phyloP scores from a whole-genome alignment of 371 early-diverging fungal species.

The Zychaea mexicana region DNA sequence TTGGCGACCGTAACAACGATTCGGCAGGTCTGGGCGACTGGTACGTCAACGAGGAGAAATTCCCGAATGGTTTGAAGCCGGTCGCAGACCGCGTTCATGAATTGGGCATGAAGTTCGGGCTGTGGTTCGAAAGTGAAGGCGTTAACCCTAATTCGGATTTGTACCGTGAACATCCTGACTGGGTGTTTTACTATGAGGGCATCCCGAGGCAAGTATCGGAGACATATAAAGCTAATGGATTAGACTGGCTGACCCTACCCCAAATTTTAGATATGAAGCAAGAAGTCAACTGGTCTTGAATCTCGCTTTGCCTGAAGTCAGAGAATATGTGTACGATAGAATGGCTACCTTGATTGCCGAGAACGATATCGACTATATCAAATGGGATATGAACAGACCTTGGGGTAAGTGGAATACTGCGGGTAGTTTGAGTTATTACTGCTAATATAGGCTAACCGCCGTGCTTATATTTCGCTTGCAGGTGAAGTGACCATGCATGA shows the following conservation, averaged over 20 bases:
- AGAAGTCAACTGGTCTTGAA: constrained; percentile 43
- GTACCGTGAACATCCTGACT: constrained; percentile 50
- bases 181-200: constrained; percentile 28
- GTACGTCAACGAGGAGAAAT: constrained; percentile 44
- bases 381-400: constrained; percentile 55
- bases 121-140: constrained; percentile 63
- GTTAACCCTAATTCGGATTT: constrained; percentile 42
- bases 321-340: constrained; percentile 20
- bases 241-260: constrained; percentile 21
- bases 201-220: constrained; percentile 5
- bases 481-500: constrained; percentile 11
- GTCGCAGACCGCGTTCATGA: constrained; percentile 43
- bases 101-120: constrained; percentile 53
- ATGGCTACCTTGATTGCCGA: constrained; percentile 16
- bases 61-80: constrained; percentile 51
- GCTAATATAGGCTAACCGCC: too few relatives aligned
- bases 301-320: constrained; percentile 30
- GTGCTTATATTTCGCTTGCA: too few relatives aligned
- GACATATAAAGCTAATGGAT: too few relatives aligned
- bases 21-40: constrained; percentile 58
- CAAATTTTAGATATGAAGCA: constrained; percentile 13
- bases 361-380: constrained; percentile 41
- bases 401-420: constrained; percentile 23
- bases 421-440: too few relatives aligned
- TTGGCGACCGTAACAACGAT: constrained; percentile 32